phyloP scores from a whole-genome alignment of 2,329 filamentous ascomycete species.

The Pseudogymnoascus sp. region DNA sequence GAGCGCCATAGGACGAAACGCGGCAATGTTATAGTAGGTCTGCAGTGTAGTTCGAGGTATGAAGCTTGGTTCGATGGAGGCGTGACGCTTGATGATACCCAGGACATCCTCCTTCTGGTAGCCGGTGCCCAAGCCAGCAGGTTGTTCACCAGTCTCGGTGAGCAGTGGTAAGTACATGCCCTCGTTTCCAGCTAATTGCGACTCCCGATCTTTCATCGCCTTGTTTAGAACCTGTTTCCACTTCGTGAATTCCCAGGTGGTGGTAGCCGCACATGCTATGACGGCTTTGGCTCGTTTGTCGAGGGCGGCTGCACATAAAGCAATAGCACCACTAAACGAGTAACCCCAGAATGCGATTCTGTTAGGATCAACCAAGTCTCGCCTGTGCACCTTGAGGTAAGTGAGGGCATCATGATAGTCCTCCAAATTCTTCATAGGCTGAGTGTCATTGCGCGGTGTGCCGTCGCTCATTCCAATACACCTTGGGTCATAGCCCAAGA shows the following conservation, averaged over 20 bases:
- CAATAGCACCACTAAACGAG: background rate
- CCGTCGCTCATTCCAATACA: background rate
- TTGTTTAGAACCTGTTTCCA: slow-evolving; percentile 25
- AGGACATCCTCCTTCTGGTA: slow-evolving; percentile 18
- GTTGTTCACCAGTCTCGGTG: slow-evolving; percentile 31
- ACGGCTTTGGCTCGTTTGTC: slow-evolving; percentile 31
- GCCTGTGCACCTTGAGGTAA: background rate
- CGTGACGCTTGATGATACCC: slow-evolving; percentile 15
- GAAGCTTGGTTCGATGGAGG: slow-evolving; percentile 12
- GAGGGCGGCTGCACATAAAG: background rate
- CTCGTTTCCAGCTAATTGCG: slow-evolving; percentile 32
- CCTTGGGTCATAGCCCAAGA: slow-evolving; percentile 51
- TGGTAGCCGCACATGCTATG: slow-evolving; percentile 15
- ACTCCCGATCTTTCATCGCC: slow-evolving; percentile 33
- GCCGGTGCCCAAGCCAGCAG: slow-evolving; percentile 28
- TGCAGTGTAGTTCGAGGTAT: slow-evolving; percentile 25
- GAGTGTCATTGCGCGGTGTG: background rate
- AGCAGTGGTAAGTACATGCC: slow-evolving; percentile 33
- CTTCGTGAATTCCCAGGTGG: background rate
- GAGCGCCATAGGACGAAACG: slow-evolving; percentile 20
- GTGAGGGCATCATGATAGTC: background rate
- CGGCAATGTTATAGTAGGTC: slow-evolving; percentile 27
- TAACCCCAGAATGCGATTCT: background rate
- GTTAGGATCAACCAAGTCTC: background rate
- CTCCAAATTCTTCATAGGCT: background rate